These are phyloP conservation scores for Alternaria sp. DNA, from an alignment of 2,329 filamentous ascomycete species.

Conservation along the genomic window DNA sequence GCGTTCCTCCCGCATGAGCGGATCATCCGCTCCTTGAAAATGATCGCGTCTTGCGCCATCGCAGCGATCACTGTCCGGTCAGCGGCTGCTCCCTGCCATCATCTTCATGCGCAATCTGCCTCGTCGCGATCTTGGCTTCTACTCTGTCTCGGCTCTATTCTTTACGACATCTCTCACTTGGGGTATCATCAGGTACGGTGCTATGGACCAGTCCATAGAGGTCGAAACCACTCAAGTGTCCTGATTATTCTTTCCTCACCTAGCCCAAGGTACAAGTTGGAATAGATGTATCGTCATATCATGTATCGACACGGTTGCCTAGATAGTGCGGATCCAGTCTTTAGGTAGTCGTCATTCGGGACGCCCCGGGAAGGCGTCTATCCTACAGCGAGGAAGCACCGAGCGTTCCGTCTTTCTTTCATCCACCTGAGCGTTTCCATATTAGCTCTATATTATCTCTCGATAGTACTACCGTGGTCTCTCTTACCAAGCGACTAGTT, in stretches of 20 bases:
- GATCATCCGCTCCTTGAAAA: background rate
- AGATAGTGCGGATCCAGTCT: background rate
- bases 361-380: background rate
- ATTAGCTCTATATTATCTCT: background rate
- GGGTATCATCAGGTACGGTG: background rate
- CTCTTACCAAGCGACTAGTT: background rate
- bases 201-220: background rate
- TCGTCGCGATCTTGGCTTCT: constrained; percentile 1
- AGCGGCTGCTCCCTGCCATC: constrained; percentile 1
- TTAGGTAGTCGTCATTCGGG: background rate
- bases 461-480: background rate
- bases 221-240: background rate
- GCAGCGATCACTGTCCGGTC: constrained; percentile 5
- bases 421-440: background rate
- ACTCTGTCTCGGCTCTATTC: constrained; percentile 13
- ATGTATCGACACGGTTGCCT: background rate
- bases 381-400: background rate
- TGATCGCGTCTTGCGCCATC: constrained; percentile 13
- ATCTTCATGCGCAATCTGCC: background rate
- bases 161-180: background rate
- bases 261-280: background rate
- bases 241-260: background rate
- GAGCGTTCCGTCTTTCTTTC: background rate
- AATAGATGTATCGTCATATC: background rate
- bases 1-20: constrained; percentile 7